A percentile compares a stretch with the other conserved stretches of the same genome.
Evolutionary conservation across 1,284 basidiomycete genomes (phyloP).

Genomic region (Ceratobasidium sp.): DNA sequence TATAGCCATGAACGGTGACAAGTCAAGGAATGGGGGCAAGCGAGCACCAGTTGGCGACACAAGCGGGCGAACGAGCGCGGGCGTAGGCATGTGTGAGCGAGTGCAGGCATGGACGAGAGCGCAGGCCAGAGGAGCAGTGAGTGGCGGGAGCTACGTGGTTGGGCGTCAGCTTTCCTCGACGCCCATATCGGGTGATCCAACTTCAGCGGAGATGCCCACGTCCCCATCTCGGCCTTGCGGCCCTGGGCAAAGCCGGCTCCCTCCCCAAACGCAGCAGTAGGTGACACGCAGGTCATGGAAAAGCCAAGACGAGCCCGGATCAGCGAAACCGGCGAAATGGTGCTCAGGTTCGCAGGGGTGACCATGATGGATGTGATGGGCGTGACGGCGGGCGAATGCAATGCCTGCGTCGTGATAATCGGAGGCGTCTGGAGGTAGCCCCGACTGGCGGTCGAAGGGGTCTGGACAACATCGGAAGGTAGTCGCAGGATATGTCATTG

Average conservation of each 20-base stretch:
- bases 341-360: slow-evolving; percentile 7
- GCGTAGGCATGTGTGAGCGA: too few relatives aligned
- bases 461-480: not conserved
- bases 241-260: not conserved
- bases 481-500: not conserved
- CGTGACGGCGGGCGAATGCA: not conserved
- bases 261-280: not conserved
- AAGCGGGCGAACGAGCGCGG: too few relatives aligned
- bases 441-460: not conserved
- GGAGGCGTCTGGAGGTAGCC: not conserved
- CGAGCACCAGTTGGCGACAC: slow-evolving; percentile 34
- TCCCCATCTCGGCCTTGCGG: not conserved
- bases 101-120: too few relatives aligned
- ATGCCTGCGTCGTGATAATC: not conserved
- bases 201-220: slow-evolving; percentile 2
- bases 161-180: too few relatives aligned
- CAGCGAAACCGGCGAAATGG: slow-evolving; percentile 16
- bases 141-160: too few relatives aligned
- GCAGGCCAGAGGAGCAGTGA: too few relatives aligned
- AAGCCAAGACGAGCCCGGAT: not conserved
- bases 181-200: slow-evolving; percentile 19
- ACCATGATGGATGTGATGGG: not conserved
- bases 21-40: not conserved
- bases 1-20: not conserved
- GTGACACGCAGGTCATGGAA: slow-evolving; percentile 16